Percentiles rank a stretch among this genome's conserved stretches.
Conservation (phyloP, 2,329 filamentous ascomycete species). For the Paramyrothecium roridum region DNA sequence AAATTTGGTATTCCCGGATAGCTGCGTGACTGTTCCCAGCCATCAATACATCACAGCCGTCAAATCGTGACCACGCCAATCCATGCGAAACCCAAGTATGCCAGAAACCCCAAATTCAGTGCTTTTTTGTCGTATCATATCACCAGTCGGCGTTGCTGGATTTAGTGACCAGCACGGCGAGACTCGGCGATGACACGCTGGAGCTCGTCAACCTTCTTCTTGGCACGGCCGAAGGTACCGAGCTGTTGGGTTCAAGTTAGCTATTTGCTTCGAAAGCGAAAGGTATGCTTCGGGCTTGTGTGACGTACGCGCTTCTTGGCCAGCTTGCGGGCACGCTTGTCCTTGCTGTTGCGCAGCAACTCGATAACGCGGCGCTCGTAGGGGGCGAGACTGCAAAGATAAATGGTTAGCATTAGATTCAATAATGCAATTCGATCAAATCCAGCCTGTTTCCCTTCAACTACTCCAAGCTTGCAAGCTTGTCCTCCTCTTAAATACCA, state of each 20-base stretch:
- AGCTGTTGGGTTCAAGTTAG: slow-evolving; percentile 54
- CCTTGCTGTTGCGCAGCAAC: slow-evolving; percentile 97
- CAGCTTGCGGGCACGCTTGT: slow-evolving; percentile 98
- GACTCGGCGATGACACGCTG: slow-evolving; percentile 96
- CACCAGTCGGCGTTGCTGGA: background rate
- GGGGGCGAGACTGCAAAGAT: slow-evolving; percentile 65
- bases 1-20: slow-evolving; percentile 28
- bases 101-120: slow-evolving; percentile 21
- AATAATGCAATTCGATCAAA: background rate
- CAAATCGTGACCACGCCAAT: slow-evolving; percentile 33
- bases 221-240: slow-evolving; percentile 97
- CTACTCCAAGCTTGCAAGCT: background rate
- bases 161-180: slow-evolving; percentile 65
- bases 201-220: slow-evolving; percentile 99
- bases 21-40: slow-evolving; percentile 13
- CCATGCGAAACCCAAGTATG: slow-evolving; percentile 26
- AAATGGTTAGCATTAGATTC: slow-evolving; percentile 22
- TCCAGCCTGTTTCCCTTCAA: background rate
- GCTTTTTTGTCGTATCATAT: background rate
- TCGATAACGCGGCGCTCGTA: slow-evolving; percentile 99
- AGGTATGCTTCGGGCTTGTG: background rate
- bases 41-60: slow-evolving; percentile 26
- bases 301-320: slow-evolving; percentile 93
- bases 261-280: slow-evolving; percentile 1
- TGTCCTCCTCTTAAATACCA: background rate